A percentile compares a stretch with the other conserved stretches of the same genome.
These are phyloP conservation scores for Pterocarpus santalinus DNA, from an alignment of 306 rosid species.

Conservation along the genomic window DNA sequence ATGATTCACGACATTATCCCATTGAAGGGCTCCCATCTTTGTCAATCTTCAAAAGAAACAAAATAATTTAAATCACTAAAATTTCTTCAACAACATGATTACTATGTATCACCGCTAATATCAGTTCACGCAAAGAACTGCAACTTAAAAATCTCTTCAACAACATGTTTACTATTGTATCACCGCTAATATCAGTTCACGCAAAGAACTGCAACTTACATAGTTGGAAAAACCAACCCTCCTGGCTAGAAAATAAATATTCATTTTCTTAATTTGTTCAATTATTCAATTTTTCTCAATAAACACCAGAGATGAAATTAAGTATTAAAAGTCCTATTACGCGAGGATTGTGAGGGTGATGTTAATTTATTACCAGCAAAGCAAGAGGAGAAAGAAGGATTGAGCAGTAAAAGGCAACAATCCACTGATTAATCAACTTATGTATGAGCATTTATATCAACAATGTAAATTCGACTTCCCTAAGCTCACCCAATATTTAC, in stretches of 20 bases:
- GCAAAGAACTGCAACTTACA: conserved; percentile 20
- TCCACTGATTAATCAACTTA: conserved; percentile 28
- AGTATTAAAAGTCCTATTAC: not conserved
- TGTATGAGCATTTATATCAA: not conserved
- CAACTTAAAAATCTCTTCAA: not conserved
- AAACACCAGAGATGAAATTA: not conserved
- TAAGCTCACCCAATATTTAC: conserved; percentile 9
- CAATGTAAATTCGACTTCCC: not conserved
- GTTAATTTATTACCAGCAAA: conserved; percentile 1
- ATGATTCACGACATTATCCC: conserved; percentile 63
- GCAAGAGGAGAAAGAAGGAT: not conserved
- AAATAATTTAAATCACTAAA: not conserved
- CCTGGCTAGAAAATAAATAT: not conserved
- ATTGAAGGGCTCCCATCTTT: conserved; percentile 79
- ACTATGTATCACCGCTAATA: not conserved
- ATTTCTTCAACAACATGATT: not conserved
- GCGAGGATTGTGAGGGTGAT: not conserved
- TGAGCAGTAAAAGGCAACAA: not conserved
- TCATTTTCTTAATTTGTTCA: not conserved
- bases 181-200: not conserved
- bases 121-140: conserved; percentile 16
- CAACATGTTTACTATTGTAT: not conserved
- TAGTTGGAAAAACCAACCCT: not conserved
- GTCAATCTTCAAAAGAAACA: conserved; percentile 63
- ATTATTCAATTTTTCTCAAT: not conserved